Conservation (phyloP, 2,329 filamentous ascomycete species). For the Allantophomopsis cytisporea region DNA sequence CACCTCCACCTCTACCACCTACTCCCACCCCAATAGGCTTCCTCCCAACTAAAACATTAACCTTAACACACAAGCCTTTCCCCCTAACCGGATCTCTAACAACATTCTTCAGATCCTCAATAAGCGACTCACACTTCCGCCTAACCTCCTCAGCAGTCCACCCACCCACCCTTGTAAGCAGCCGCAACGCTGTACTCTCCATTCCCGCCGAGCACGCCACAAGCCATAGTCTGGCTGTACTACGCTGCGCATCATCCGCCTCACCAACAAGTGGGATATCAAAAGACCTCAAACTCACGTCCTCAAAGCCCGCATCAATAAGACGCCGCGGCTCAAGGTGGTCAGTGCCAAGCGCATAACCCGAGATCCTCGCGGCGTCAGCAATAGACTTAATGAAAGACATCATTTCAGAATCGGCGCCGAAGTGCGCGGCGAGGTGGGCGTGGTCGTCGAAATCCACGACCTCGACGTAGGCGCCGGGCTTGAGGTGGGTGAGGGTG, state of each 20-base stretch:
- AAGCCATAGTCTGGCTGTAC: constrained; percentile 13
- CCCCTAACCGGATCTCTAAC: constrained; percentile 9
- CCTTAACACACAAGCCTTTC: constrained; percentile 9
- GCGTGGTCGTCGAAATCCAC: constrained; percentile 15
- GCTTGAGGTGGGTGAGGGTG: constrained; percentile 23
- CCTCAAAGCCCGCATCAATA: constrained; percentile 24
- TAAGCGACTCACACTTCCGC: constrained; percentile 5
- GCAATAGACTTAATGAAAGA: constrained; percentile 5
- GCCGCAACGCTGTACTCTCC: constrained; percentile 12
- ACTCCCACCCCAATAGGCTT: constrained; percentile 8
- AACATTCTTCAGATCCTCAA: constrained; percentile 6
- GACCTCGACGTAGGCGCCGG: constrained; percentile 18
- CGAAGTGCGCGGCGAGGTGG: constrained; percentile 8
- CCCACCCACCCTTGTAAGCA: constrained; percentile 11
- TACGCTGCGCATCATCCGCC: constrained; percentile 13
- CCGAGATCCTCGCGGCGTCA: constrained; percentile 9
- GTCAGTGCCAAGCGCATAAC: constrained; percentile 5
- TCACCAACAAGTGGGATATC: constrained; percentile 14
- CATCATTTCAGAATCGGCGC: constrained; percentile 3
- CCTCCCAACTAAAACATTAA: constrained; percentile 12
- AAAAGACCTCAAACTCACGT: constrained; percentile 19
- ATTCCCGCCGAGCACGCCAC: constrained; percentile 9
- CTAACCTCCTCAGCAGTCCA: constrained; percentile 13
- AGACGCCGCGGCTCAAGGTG: constrained; percentile 16
- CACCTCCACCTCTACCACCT: background rate